Percentiles rank a stretch among this genome's conserved stretches.
These are phyloP conservation scores for Clathrospora elynae DNA, from an alignment of 2,329 filamentous ascomycete species.

Conservation along the genomic window DNA sequence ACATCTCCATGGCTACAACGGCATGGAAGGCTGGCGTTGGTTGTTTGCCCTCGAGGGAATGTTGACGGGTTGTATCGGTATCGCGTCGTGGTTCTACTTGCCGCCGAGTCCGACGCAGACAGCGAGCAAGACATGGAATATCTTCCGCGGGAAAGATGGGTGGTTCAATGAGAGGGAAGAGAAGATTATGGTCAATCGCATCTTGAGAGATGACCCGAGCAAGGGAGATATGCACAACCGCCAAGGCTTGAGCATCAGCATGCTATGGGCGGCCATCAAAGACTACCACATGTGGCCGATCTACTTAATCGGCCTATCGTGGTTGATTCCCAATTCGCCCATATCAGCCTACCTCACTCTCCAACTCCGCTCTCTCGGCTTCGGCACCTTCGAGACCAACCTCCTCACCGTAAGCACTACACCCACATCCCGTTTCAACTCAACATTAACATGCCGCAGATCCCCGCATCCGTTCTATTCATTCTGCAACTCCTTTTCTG, in stretches of 20 bases:
- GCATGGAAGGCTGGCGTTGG: constrained; percentile 63
- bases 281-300: constrained; percentile 62
- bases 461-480: constrained; percentile 55
- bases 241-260: constrained; percentile 55
- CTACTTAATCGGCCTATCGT: constrained; percentile 44
- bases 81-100: constrained; percentile 47
- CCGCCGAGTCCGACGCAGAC: constrained; percentile 66
- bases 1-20: constrained; percentile 54
- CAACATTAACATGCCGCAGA: constrained; percentile 23
- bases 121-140: constrained; percentile 50
- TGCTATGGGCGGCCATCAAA: constrained; percentile 57
- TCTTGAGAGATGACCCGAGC: constrained; percentile 61
- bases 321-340: constrained; percentile 43
- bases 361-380: constrained; percentile 42
- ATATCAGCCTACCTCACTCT: constrained; percentile 45
- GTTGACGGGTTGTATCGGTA: constrained; percentile 46
- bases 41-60: constrained; percentile 55
- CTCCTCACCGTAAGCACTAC: constrained; percentile 38
- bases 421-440: not conserved
- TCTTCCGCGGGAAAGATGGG: constrained; percentile 64
- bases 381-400: constrained; percentile 47
- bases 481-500: constrained; percentile 57
- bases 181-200: constrained; percentile 69
- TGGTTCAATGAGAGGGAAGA: constrained; percentile 73
- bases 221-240: constrained; percentile 68